Evolutionary conservation across 108 stramenopile genomes (phyloP), one percentile per base, ranked within the genome.

Genomic region (Cyclotella sp.): DNA sequence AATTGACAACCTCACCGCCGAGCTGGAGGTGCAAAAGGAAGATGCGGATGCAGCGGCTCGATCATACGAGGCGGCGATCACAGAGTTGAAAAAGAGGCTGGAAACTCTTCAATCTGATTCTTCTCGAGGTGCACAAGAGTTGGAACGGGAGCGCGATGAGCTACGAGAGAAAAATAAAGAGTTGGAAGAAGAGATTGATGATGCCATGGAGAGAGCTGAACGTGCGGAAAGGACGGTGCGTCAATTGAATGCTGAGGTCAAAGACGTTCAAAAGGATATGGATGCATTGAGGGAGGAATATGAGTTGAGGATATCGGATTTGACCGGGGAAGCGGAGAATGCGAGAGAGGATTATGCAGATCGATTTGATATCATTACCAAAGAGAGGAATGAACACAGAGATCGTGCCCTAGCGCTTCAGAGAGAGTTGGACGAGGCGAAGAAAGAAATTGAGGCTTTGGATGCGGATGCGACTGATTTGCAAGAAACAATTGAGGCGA

Each of bases 401-500:
- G 75, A 72, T 72, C 63, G 81, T 10, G 70, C 47, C 43, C 30
- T 42, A 29, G 49, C 11, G 30, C 53, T 82, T 14, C 63, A 76
- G 51, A 66, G 57, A 34, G 65, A 82, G 42, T 53, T 82, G 27
- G 64, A 75, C 16, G 70, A 76, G 29, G 64, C 70, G 18, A 71
- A 76, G 43, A 76, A 68, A 39, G 64, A 82, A 13, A 41, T 75
- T 15, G 75, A 82, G 34, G 49, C 41, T 27, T 49, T 82, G 40
- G 81, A 82, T 62, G 81, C 47, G 16, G 81, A 82, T 11, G 65
- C 45, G 19, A 55, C 70, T 13, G 81, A 82, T 51, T 66, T 82
- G 68, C 74, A 75, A 72, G 81, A 82, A 64, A 75, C 74, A 19
- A 43, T 82, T 47, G 81, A 82, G 51, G 75, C 65, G 21, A 82